phyloP scores from a whole-genome alignment of 371 early-diverging fungal species.

The Mycotypha africana region DNA sequence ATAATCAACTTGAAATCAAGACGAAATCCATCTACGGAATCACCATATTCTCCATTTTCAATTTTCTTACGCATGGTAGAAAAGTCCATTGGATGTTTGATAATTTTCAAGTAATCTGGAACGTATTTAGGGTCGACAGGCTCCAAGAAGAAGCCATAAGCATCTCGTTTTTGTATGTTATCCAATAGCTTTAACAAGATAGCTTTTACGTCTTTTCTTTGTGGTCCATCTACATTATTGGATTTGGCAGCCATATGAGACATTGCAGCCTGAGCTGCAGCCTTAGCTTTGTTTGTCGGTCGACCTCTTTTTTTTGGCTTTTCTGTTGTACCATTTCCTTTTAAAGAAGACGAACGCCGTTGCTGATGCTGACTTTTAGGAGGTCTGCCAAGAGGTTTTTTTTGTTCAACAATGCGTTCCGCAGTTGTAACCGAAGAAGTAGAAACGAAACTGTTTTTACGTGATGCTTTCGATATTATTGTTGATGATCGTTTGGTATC shows the following conservation, averaged over 20 bases:
- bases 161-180: slow-evolving; percentile 53
- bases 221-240: slow-evolving; percentile 19
- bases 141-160: slow-evolving; percentile 74
- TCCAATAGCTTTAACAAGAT: slow-evolving; percentile 46
- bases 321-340: slow-evolving; percentile 6
- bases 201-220: slow-evolving; percentile 37
- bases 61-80: slow-evolving; percentile 63
- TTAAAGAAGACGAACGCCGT: slow-evolving; percentile 9
- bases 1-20: slow-evolving; percentile 63
- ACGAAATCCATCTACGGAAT: slow-evolving; percentile 46
- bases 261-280: slow-evolving; percentile 8
- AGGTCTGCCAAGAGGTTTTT: too few species aligned
- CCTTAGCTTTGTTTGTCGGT: slow-evolving; percentile 24
- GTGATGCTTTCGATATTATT: too few species aligned
- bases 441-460: too few species aligned
- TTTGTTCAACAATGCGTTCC: too few species aligned
- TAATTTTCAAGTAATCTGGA: slow-evolving; percentile 71
- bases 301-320: slow-evolving; percentile 43
- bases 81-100: slow-evolving; percentile 70
- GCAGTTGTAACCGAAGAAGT: too few species aligned
- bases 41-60: slow-evolving; percentile 35
- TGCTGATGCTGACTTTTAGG: neutral
- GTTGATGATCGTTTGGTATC: slow-evolving; percentile 9
- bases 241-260: slow-evolving; percentile 21
- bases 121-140: slow-evolving; percentile 78